phyloP scores from a whole-genome alignment of 306 rosid species.

The Mimosa bimucronata region DNA sequence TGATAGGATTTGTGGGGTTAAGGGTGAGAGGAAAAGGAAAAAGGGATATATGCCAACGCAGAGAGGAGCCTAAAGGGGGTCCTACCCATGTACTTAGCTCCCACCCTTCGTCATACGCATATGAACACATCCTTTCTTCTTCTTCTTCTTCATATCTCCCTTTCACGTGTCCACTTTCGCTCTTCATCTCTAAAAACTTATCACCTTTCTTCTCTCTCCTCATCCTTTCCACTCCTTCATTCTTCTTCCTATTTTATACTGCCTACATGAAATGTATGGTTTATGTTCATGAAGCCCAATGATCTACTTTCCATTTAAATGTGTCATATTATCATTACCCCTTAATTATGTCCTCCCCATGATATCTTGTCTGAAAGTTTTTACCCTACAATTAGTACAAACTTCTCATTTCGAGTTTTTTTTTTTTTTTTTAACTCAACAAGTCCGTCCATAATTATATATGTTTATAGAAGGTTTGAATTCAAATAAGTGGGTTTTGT shows the following conservation, averaged over 20 bases:
- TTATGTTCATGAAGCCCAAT: not conserved
- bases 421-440: too few relatives aligned
- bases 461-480: too few relatives aligned
- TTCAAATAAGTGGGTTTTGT: too few relatives aligned
- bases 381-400: too few relatives aligned
- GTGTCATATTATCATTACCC: not conserved
- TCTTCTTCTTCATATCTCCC: not conserved
- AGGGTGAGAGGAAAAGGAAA: not conserved
- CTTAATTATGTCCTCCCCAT: not conserved
- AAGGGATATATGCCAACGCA: slow-evolving; percentile 14
- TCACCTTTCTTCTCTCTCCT: not conserved
- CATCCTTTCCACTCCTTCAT: not conserved
- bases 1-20: not conserved
- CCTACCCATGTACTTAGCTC: slow-evolving; percentile 4
- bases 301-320: too few relatives aligned
- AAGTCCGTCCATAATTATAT: too few relatives aligned
- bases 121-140: not conserved
- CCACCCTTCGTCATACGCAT: not conserved
- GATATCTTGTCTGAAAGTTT: not conserved
- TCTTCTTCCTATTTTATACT: not conserved
- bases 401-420: too few relatives aligned
- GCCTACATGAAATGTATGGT: not conserved
- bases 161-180: not conserved
- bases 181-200: not conserved
- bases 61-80: slow-evolving; percentile 16